phyloP scores from a whole-genome alignment of 345 rosid genomes.

The Melastoma malabathricum region DNA sequence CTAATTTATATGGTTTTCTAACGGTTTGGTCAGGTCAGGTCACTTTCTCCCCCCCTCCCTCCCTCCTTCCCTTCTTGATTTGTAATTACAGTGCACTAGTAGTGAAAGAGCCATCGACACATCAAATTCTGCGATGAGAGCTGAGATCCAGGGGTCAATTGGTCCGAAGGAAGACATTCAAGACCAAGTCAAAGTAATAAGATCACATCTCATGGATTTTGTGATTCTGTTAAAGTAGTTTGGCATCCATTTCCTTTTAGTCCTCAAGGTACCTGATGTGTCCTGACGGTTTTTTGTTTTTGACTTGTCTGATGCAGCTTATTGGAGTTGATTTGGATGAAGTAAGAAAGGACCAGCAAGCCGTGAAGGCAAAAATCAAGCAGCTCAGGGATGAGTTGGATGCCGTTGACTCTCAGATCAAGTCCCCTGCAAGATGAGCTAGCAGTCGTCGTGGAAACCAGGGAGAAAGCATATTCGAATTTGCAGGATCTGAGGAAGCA shows the following conservation, averaged over 20 bases:
- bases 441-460: constrained; percentile 32
- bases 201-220: background rate
- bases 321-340: constrained; percentile 84
- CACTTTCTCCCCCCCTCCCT: no score
- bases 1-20: no score
- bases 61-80: no score
- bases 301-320: constrained; percentile 28
- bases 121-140: constrained; percentile 51
- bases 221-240: no score
- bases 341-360: constrained; percentile 77
- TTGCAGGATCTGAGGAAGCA: constrained; percentile 47
- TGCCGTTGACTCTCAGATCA: constrained; percentile 43
- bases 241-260: constrained; percentile 3
- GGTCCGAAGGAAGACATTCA: constrained; percentile 80
- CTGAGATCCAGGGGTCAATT: constrained; percentile 74
- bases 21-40: no score
- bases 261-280: background rate
- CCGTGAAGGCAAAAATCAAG: constrained; percentile 41
- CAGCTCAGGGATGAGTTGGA: constrained; percentile 41
- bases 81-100: no score
- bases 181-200: constrained; percentile 89
- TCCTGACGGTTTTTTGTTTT: background rate
- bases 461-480: constrained; percentile 42
- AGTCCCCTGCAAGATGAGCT: constrained; percentile 43
- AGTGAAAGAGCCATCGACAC: no score